Evolutionary conservation across 106 monocot genomes (phyloP), one percentile per base, ranked within the genome.

Genomic region (Apostasia ramifera): DNA sequence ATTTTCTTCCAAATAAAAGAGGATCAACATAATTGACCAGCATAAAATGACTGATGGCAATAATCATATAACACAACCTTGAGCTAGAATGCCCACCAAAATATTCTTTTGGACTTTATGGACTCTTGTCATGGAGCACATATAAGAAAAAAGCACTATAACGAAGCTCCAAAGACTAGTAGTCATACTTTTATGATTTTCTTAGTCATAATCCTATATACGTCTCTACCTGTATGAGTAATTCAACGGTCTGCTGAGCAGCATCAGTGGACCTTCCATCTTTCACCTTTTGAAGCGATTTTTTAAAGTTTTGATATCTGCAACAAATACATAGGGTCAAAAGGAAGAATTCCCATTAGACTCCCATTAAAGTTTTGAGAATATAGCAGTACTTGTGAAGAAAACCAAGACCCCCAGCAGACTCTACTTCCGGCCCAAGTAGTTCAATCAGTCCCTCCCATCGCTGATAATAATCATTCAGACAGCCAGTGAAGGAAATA

Each of bases 371-470:
- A n/a, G n/a, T n/a, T n/a, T n/a, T n/a, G 54, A 74, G 11, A 52
- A 57, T 15, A 69, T 61, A 45, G 40, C 42, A 63, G 8, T 85
- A 98, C 98, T 77, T 90, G 75, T 93, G 90, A 81, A 98, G 89
- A 81, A 98, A 98, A 44, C 85, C 90, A 49, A 98, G 83, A 43
- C 98, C 98, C 66, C 98, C 93, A 57, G 83, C 78, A 78, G 61
- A 85, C 60, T 87, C 90, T 51, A 90, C 83, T 71, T 92, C 79
- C 40, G 90, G 77, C 48, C 98, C 90, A 74, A 98, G 85, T 7
- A 98, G 78, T 69, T 90, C 92, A 74, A 98, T 87, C 67, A 98
- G 72, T 65, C 93, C 98, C 75, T 98, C 93, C 98, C 92, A 98
- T 88, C 90, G 97, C 97, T 98, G 83, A 51, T 68, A 71, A 65